Evolutionary conservation across 495 filamentous ascomycete species (phyloP).

Genomic region (Tuber melanosporum): DNA sequence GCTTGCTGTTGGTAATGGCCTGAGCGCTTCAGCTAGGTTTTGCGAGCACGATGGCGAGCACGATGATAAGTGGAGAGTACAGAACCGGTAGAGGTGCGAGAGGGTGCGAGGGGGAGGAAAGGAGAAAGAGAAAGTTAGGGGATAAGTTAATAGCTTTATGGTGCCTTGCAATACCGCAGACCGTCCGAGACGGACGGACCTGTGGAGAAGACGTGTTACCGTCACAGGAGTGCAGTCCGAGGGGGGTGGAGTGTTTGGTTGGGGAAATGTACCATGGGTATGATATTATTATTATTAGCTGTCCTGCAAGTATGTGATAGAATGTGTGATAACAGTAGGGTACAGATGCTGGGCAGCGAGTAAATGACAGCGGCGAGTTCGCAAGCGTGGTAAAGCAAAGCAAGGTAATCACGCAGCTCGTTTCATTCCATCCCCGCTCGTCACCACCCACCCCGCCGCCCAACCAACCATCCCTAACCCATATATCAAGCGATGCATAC

Average conservation of each 20-base stretch:
- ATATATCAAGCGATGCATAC: background rate
- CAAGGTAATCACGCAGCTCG: background rate
- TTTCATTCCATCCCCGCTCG: conserved; percentile 1
- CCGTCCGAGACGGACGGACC: background rate
- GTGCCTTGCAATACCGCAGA: background rate
- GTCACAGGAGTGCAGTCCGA: background rate
- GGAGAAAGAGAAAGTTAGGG: background rate
- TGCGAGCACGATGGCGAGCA: background rate
- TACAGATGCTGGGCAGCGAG: background rate
- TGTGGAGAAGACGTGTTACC: background rate
- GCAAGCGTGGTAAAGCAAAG: background rate
- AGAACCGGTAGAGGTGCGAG: background rate
- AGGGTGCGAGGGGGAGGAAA: background rate
- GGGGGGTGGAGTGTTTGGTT: background rate
- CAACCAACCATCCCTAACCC: background rate
- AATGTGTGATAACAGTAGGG: background rate
- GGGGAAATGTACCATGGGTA: background rate
- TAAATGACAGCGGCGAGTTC: background rate
- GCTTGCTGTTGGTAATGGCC: background rate
- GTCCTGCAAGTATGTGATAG: background rate
- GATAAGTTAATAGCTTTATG: background rate
- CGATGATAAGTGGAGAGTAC: background rate
- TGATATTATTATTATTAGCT: background rate
- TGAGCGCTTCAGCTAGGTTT: background rate
- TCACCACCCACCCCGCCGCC: background rate